Evolutionary conservation across 2,329 filamentous ascomycete genomes (phyloP).

Genomic region (Pseudogymnoascus sp.): DNA sequence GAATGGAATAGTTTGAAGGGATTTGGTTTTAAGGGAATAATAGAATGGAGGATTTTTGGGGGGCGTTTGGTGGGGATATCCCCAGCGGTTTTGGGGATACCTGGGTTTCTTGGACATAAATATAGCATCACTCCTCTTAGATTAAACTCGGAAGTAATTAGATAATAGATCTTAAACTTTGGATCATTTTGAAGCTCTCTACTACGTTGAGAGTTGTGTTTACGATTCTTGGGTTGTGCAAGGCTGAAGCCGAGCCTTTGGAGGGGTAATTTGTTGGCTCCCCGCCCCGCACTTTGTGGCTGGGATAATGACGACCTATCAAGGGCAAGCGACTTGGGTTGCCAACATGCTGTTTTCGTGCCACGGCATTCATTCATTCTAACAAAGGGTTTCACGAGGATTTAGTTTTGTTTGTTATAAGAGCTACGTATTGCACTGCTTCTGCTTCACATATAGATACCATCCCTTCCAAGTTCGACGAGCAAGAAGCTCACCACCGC

Average conservation of each 20-base stretch:
- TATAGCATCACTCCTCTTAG: conserved; percentile 1
- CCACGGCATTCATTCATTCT: neutral
- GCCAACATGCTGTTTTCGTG: neutral
- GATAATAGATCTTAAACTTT: neutral
- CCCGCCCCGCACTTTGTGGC: conserved; percentile 6
- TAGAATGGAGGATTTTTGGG: neutral
- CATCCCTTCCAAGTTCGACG: neutral
- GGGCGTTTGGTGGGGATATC: neutral
- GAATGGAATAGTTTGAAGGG: neutral
- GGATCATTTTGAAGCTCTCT: neutral
- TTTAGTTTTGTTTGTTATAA: neutral
- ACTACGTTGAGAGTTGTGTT: no score
- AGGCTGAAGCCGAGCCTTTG: conserved; percentile 6
- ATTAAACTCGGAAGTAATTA: neutral
- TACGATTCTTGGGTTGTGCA: neutral
- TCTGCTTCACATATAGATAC: neutral
- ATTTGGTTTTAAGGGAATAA: neutral
- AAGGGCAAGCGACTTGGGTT: conserved; percentile 3
- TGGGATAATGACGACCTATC: conserved; percentile 6
- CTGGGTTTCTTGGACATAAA: neutral
- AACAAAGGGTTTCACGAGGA: neutral
- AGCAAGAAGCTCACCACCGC: neutral
- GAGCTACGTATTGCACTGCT: neutral
- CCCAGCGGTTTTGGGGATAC: neutral
- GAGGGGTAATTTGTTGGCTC: conserved; percentile 5